phyloP scores from a whole-genome alignment of 352 stramenopile species.

The Nothophytophthora sp. region DNA sequence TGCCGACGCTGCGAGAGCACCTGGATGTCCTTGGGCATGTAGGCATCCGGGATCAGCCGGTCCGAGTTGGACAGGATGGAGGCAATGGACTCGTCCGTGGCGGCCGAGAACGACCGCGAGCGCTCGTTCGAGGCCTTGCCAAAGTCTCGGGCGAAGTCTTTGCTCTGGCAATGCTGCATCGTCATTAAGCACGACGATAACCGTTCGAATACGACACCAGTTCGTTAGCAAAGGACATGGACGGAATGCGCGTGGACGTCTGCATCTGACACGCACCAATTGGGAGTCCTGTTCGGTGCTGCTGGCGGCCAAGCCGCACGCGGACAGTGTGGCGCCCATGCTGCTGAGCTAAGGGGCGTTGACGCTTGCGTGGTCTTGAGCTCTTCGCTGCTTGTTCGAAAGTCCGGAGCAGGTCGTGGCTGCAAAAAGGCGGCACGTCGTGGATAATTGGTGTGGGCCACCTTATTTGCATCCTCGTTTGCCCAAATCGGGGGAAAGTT shows the following conservation, averaged over 20 bases:
- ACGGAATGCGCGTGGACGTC: neutral
- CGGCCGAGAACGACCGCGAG: conserved; percentile 34
- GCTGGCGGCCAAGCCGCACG: neutral
- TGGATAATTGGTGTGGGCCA: too few relatives aligned
- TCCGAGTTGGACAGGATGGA: conserved; percentile 69
- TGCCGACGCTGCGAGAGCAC: conserved; percentile 55
- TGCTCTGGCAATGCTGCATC: conserved; percentile 28
- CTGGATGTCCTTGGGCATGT: conserved; percentile 64
- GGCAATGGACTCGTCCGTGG: conserved; percentile 51
- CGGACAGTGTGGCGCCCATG: neutral
- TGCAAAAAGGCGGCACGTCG: too few relatives aligned
- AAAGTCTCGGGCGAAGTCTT: conserved; percentile 27
- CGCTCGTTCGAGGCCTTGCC: conserved; percentile 24
- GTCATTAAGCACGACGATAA: too few relatives aligned
- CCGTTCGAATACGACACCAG: too few relatives aligned
- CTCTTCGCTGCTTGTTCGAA: neutral
- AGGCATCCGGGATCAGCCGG: conserved; percentile 58
- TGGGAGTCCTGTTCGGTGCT: neutral
- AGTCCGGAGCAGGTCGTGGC: neutral
- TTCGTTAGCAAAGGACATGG: too few relatives aligned
- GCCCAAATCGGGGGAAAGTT: too few relatives aligned
- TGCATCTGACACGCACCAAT: neutral
- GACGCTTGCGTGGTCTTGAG: neutral
- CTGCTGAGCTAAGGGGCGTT: neutral
- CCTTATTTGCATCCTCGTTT: too few relatives aligned